A percentile compares a stretch with the other conserved stretches of the same genome.
Evolutionary conservation across 2,329 filamentous ascomycete genomes (phyloP).

Genomic region (Paramyrothecium roridum): DNA sequence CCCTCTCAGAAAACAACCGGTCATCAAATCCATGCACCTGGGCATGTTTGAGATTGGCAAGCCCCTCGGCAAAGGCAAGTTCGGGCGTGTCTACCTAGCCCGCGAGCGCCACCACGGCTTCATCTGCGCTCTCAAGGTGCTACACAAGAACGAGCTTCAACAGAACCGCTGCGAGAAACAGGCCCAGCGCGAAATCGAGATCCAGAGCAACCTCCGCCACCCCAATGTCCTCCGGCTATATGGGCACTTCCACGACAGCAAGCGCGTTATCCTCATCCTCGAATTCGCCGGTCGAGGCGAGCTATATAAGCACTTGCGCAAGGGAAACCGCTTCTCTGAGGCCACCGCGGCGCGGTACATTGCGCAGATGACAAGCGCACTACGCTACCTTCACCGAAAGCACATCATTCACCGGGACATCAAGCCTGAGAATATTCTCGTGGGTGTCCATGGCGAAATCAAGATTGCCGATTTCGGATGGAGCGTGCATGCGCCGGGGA

Average conservation of each 20-base stretch:
- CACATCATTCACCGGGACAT: slow-evolving; percentile 29
- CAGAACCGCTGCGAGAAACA: slow-evolving; percentile 67
- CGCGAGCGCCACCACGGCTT: slow-evolving; percentile 64
- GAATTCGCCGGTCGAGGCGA: slow-evolving; percentile 66
- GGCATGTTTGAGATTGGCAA: slow-evolving; percentile 77
- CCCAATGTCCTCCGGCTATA: slow-evolving; percentile 63
- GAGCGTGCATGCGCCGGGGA: slow-evolving; percentile 21
- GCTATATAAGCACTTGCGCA: slow-evolving; percentile 67
- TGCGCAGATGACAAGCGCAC: slow-evolving; percentile 60
- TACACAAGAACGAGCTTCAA: slow-evolving; percentile 69
- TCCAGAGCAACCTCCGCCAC: slow-evolving; percentile 69
- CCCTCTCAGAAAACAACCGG: neutral
- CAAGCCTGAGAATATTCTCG: slow-evolving; percentile 31
- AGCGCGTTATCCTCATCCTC: slow-evolving; percentile 69
- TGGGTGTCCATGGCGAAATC: slow-evolving; percentile 22
- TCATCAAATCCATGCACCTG: slow-evolving; percentile 6
- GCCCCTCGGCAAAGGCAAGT: slow-evolving; percentile 70
- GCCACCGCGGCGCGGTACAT: slow-evolving; percentile 69
- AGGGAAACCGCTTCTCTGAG: slow-evolving; percentile 64
- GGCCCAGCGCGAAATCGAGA: slow-evolving; percentile 69
- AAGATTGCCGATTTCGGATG: slow-evolving; percentile 25
- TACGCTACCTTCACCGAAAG: slow-evolving; percentile 26
- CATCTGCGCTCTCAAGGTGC: slow-evolving; percentile 69
- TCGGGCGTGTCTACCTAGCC: slow-evolving; percentile 69
- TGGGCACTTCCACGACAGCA: slow-evolving; percentile 70